phyloP scores from a whole-genome alignment of 495 filamentous ascomycete genomes.

The Talaromyces borbonicus region DNA sequence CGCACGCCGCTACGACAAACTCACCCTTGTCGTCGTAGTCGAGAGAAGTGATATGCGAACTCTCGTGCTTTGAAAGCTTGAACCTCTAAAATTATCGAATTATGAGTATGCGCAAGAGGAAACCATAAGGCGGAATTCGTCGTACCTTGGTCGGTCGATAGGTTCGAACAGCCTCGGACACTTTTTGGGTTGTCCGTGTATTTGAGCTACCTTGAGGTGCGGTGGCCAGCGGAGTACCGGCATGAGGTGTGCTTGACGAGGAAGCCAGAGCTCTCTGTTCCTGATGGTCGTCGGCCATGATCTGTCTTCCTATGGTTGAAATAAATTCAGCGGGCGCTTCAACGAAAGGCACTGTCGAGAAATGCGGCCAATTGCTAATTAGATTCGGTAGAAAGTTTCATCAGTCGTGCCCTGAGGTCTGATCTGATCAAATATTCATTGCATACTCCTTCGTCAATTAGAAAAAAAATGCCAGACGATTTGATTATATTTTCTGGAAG shows the following conservation, averaged over 20 bases:
- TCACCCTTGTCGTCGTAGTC: conserved; percentile 96
- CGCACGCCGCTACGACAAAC: conserved; percentile 73
- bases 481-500: no score
- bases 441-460: no score
- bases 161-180: conserved; percentile 37
- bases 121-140: not conserved
- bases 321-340: no score
- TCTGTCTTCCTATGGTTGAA: no score
- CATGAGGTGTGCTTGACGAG: conserved; percentile 4
- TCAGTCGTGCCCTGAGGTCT: no score
- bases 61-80: conserved; percentile 28
- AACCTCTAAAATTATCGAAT: conserved; percentile 22
- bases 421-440: no score
- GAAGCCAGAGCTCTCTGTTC: conserved; percentile 5
- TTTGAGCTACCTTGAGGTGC: conserved; percentile 17
- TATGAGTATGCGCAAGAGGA: not conserved
- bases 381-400: no score
- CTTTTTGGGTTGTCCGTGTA: conserved; percentile 28
- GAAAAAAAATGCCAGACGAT: no score
- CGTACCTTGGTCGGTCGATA: conserved; percentile 39
- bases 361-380: no score
- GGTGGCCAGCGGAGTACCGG: conserved; percentile 14
- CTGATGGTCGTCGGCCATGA: no score
- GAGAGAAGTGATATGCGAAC: conserved; percentile 54
- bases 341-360: no score